Conservation (phyloP, 805 yeast species). For the Pichia phayaonensis region DNA sequence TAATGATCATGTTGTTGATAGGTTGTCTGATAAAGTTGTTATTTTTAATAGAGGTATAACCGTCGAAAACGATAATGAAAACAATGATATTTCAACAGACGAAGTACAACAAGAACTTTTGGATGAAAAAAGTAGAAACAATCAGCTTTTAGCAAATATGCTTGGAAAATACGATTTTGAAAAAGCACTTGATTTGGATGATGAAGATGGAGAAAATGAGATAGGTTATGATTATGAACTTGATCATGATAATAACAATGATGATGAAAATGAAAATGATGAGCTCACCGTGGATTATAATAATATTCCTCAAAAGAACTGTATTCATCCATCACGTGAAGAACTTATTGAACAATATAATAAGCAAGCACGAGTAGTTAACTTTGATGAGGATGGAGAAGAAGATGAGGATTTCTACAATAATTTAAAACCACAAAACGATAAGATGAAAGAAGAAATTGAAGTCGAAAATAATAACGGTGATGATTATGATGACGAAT, state of each 20-base stretch:
- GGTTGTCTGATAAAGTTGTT: constrained; percentile 24
- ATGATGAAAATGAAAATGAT: constrained; percentile 23
- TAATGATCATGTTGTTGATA: constrained; percentile 70
- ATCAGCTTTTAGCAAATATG: constrained; percentile 40
- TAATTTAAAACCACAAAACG: constrained; percentile 13
- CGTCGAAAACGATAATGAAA: constrained; percentile 2
- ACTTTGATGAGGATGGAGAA: constrained; percentile 10
- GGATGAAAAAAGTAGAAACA: constrained; percentile 39
- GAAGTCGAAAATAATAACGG: background rate
- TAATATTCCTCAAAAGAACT: constrained; percentile 20
- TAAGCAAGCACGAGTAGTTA: constrained; percentile 5
- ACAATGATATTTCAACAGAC: background rate
- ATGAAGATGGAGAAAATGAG: constrained; percentile 33
- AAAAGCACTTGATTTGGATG: constrained; percentile 36
- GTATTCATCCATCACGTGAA: constrained; percentile 15
- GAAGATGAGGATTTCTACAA: constrained; percentile 20
- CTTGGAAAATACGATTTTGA: constrained; percentile 45
- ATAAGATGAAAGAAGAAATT: constrained; percentile 13
- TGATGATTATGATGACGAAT: constrained; percentile 34
- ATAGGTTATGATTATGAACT: constrained; percentile 33
- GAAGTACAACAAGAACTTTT: constrained; percentile 25
- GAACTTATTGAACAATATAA: constrained; percentile 23
- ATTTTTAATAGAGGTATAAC: constrained; percentile 21
- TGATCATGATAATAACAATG: constrained; percentile 16
- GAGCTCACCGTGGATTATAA: constrained; percentile 20